Base-by-base conservation (phyloP, 1,284 basidiomycete genomes). In the Moniliella sp. region DNA sequence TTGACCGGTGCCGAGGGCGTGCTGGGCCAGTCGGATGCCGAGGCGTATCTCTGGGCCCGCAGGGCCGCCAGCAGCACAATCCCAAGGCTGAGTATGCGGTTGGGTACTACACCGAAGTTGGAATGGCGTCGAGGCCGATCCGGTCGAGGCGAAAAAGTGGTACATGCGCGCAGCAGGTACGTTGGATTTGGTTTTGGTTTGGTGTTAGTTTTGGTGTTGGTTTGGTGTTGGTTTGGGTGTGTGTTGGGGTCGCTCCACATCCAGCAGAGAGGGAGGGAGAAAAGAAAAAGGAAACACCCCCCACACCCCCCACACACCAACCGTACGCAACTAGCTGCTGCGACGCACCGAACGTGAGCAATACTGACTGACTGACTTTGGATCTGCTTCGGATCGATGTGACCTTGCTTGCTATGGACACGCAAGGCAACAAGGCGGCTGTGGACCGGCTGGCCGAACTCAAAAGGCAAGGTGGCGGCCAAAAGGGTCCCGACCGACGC, bases 131-230 rank as follows among this genome's bases (percentile, higher is more conserved):
- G 84, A 84, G 64, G 78, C 81, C 50, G 86, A 99, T 53, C 62
- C 84, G 27, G 91, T 94, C 42, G 78, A 88, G 59, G 84, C 91
- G 12, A 94, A 91, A 64, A 70, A 80, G 48, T 97, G 88, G 86
- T 99, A 99, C 62, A 88, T 91, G 80, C 74, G 91, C 27, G 57
- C 57, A 1, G 55, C 58, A 3, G 46, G 43, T 42, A 25, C 37
- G 39, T n/a, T n/a, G n/a, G n/a, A n/a, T n/a, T n/a, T n/a, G n/a
- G n/a, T n/a, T n/a, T n/a, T n/a, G n/a, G n/a, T n/a, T n/a, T n/a
- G n/a, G n/a, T n/a, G n/a, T n/a, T n/a, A n/a, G n/a, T n/a, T n/a
- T n/a, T n/a, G n/a, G n/a, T n/a, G n/a, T n/a, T n/a, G n/a, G n/a
- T n/a, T n/a, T n/a, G n/a, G n/a, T n/a, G n/a, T n/a, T n/a, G n/a